Evolutionary conservation across 2,329 filamentous ascomycete species (phyloP), one percentile per base, ranked within the genome.

Genomic region (Leptographium wingfieldii): DNA sequence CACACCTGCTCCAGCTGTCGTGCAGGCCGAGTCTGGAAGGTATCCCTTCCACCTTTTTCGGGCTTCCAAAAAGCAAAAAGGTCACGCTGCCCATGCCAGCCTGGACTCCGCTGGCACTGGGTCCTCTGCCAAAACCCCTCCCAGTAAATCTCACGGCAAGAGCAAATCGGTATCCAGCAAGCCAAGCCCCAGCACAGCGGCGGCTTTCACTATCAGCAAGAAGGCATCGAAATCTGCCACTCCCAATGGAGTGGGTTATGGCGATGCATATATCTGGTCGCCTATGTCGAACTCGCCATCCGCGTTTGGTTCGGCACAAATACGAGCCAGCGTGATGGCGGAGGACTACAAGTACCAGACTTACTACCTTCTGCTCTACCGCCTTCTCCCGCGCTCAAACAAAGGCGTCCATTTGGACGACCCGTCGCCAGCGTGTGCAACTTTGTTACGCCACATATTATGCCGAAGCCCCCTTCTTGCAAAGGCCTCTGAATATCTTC

Each of bases 391-490:
- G 4, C n/a, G 31, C 12, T 38, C 55, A 3, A n/a, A 4, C 16
- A 3, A 11, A 11, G 29, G 12, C 35, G 22, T 22, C 16, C 10
- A 2, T 7, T n/a, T 51, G 11, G 48, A 31, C 27, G 3, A 1
- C 14, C 33, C 46, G n/a, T 31, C 33, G 6, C 9, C 22, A 2
- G 16, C 19, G 10, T 46, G n/a, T 3, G 7, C 25, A 12, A 25
- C 22, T 22, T 19, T 59, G 22, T 19, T 59, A 1, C 10, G 52
- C 40, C 49, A 58, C 3, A 25, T 62, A 3, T 12, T 62, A 3
- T 31, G 14, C 5, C 64, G 66, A 33, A 70, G 68, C 31, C 67
- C 69, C 0, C 59, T 70, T 11, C 19, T 70, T 11, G 46, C 55
- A 5, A 66, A 64, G 40, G 63, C 65, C 1, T 64, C 62, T 3